phyloP scores from a whole-genome alignment of 306 rosid genomes.

The Hippophae rhamnoides region DNA sequence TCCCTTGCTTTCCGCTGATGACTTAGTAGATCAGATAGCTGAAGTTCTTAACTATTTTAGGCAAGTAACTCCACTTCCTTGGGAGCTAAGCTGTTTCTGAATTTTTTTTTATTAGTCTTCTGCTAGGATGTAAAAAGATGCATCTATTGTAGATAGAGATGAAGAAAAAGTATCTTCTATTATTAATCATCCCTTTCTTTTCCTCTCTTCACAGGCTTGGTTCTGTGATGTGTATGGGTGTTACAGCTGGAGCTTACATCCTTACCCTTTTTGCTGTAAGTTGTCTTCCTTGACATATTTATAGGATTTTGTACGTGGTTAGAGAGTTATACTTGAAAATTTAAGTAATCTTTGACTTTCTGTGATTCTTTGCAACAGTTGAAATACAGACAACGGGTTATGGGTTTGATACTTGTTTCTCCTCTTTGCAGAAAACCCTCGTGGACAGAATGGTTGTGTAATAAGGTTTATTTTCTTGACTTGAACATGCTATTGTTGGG shows the following conservation, averaged over 20 bases:
- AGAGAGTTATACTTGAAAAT: slow-evolving; percentile 1
- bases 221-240: slow-evolving; percentile 97
- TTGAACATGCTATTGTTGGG: slow-evolving; percentile 7
- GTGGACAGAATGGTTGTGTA: slow-evolving; percentile 93
- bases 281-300: slow-evolving; percentile 10
- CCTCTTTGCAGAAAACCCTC: slow-evolving; percentile 82
- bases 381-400: slow-evolving; percentile 69
- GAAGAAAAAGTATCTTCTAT: background rate
- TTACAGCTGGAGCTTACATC: slow-evolving; percentile 90
- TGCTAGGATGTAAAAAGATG: background rate
- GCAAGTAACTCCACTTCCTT: slow-evolving; percentile 32
- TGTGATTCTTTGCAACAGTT: slow-evolving; percentile 47
- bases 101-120: slow-evolving; percentile 1
- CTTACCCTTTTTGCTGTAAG: slow-evolving; percentile 91
- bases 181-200: slow-evolving; percentile 14
- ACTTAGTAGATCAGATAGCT: slow-evolving; percentile 88
- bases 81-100: background rate
- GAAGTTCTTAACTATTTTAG: slow-evolving; percentile 89
- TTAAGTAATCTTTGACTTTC: slow-evolving; percentile 10
- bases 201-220: slow-evolving; percentile 42
- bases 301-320: slow-evolving; percentile 5
- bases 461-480: slow-evolving; percentile 55
- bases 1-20: slow-evolving; percentile 70
- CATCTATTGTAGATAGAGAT: background rate
- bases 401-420: slow-evolving; percentile 89